Evolutionary conservation across 495 filamentous ascomycete genomes (phyloP).

Genomic region (Corynascus novoguineensis): DNA sequence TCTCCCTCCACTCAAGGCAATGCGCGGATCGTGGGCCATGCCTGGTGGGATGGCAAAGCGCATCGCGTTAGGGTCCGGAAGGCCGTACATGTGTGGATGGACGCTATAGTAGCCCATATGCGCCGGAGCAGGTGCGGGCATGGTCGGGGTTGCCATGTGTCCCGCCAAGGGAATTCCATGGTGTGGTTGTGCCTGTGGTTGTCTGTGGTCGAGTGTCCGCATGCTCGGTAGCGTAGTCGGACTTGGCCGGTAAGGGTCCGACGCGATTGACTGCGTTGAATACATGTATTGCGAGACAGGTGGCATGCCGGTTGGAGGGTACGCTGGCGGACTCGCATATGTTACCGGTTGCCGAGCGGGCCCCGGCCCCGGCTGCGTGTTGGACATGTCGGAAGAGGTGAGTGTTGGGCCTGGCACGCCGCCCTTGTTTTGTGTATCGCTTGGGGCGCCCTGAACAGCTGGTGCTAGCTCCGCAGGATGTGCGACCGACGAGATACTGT

Average conservation of each 20-base stretch:
- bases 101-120: slow-evolving; percentile 42
- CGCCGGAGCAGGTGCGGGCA: slow-evolving; percentile 24
- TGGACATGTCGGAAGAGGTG: slow-evolving; percentile 43
- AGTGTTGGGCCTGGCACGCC: slow-evolving; percentile 19
- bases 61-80: slow-evolving; percentile 34
- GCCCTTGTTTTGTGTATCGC: slow-evolving; percentile 26
- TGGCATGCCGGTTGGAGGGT: slow-evolving; percentile 46
- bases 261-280: slow-evolving; percentile 29
- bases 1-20: slow-evolving; percentile 68
- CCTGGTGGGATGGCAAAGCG: slow-evolving; percentile 52
- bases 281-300: slow-evolving; percentile 54
- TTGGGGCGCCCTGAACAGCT: slow-evolving; percentile 10
- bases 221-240: slow-evolving; percentile 63
- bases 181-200: slow-evolving; percentile 29
- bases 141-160: slow-evolving; percentile 34
- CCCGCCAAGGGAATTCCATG: slow-evolving; percentile 30
- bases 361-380: slow-evolving; percentile 39
- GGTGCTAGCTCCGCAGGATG: slow-evolving; percentile 7
- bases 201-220: slow-evolving; percentile 48
- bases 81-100: slow-evolving; percentile 37
- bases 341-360: slow-evolving; percentile 44
- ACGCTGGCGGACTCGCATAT: slow-evolving; percentile 53
- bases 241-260: slow-evolving; percentile 30
- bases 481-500: slow-evolving; percentile 17
- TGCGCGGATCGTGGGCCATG: slow-evolving; percentile 51